Evolutionary conservation across 495 filamentous ascomycete species (phyloP).

Genomic region (Corynascus novoguineensis): DNA sequence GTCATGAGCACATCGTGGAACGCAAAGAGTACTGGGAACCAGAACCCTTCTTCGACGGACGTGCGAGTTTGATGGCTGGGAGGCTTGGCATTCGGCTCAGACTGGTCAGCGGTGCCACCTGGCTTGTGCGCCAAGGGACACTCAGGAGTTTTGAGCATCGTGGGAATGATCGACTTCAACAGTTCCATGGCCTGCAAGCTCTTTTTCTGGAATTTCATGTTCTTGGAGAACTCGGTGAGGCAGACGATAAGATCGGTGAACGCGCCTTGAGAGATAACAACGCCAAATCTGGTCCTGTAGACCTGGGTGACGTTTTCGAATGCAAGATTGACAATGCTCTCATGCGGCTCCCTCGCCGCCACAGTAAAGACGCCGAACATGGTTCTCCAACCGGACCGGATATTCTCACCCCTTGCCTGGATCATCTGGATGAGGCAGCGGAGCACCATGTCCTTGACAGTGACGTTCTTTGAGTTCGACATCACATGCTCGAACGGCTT

Average conservation of each 20-base stretch:
- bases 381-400: constrained; percentile 94
- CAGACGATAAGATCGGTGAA: constrained; percentile 96
- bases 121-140: constrained; percentile 70
- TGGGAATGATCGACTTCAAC: constrained; percentile 81
- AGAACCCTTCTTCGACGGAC: constrained; percentile 92
- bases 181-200: constrained; percentile 94
- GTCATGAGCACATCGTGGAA: constrained; percentile 99
- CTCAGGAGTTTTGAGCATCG: constrained; percentile 93
- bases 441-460: constrained; percentile 96
- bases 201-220: constrained; percentile 95
- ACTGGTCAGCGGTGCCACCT: constrained; percentile 13
- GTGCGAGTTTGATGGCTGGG: constrained; percentile 47
- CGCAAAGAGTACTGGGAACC: constrained; percentile 95
- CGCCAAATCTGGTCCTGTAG: constrained; percentile 94
- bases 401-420: constrained; percentile 90
- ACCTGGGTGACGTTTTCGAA: constrained; percentile 96
- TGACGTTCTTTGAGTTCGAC: constrained; percentile 78
- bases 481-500: constrained; percentile 98
- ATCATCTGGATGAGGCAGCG: constrained; percentile 99
- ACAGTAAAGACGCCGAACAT: constrained; percentile 99
- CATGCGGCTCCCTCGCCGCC: constrained; percentile 86
- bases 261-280: constrained; percentile 92
- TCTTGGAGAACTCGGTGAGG: constrained; percentile 97
- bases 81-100: constrained; percentile 32
- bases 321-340: constrained; percentile 91